Evolutionary conservation across 768 basidiomycete species (phyloP), one percentile per base, ranked within the genome.

Genomic region (Rhizopogon roseolus): DNA sequence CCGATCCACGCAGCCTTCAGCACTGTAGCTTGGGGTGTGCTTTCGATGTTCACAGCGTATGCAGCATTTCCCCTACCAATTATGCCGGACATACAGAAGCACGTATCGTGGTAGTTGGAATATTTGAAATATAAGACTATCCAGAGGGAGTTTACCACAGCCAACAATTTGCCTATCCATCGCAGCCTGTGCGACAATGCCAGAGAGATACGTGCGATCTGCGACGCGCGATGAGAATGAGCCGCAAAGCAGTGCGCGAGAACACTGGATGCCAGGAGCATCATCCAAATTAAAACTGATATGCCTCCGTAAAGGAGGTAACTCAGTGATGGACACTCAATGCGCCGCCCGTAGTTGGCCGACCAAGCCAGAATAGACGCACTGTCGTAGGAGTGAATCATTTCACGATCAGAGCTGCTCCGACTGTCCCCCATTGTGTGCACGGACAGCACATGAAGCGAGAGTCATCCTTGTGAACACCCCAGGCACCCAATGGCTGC

Each of bases 1-100:
- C 75, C 73, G 41, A 70, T 65, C 76, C 76, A 76, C n/a, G 70
- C 70, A 0, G 13, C 32, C 36, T 52, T 63, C 41, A 50, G 28
- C 6, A 34, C 22, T n/a, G n/a, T n/a, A 9, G 71, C 22, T 43
- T 73, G 73, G 4, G 43, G 52, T 0, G 9, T 0, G 3, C 0
- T 3, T 0, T 49, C 43, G 2, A n/a, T 7, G 1, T 76, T 66
- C 13, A 76, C 64, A 13, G 63, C 44, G 43, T 66, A 76, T 2
- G 72, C 71, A 0, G 22, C 37, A 0, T 37, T 4, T 16, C 64
- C 61, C 57, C 64, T 55, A 0, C 37, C 41, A 1, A 52, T 49
- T 1, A 67, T 57, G 46, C 60, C 66, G 27, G 68, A 59, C 28
- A 66, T 59, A 28, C 70, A 71, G 14, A 58, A 72, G 46, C 71